Evolutionary conservation across 257 asterid genomes (phyloP).

Genomic region (Solanum appendiculatum): DNA sequence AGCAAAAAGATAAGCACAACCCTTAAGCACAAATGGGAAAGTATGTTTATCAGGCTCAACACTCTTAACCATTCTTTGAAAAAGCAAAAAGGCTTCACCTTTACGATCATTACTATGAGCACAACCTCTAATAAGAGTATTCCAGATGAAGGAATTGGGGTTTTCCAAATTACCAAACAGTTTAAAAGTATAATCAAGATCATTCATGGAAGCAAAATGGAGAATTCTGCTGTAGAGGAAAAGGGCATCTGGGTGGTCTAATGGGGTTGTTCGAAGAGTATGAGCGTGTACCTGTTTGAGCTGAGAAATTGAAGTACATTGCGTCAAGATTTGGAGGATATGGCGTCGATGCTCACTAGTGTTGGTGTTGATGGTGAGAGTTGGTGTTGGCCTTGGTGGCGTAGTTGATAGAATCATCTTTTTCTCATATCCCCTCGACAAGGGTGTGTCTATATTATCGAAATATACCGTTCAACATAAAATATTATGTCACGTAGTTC

Average conservation of each 20-base stretch:
- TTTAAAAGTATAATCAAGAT: slow-evolving; percentile 31
- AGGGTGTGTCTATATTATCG: background rate
- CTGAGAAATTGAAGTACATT: slow-evolving; percentile 42
- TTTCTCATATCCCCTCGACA: background rate
- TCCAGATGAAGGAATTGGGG: slow-evolving; percentile 47
- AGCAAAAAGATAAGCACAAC: slow-evolving; percentile 57
- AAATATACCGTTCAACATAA: background rate
- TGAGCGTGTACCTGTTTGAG: slow-evolving; percentile 67
- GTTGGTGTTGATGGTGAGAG: slow-evolving; percentile 11
- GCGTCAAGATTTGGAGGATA: slow-evolving; percentile 29
- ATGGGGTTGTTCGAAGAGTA: slow-evolving; percentile 35
- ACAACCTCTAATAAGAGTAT: slow-evolving; percentile 55
- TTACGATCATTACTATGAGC: slow-evolving; percentile 46
- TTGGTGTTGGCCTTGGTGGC: slow-evolving; percentile 13
- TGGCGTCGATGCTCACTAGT: slow-evolving; percentile 25
- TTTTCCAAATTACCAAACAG: slow-evolving; percentile 31
- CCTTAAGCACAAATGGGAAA: slow-evolving; percentile 61
- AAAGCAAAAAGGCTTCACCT: slow-evolving; percentile 28
- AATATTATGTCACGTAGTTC: no score
- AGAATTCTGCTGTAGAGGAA: slow-evolving; percentile 39
- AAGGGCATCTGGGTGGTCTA: slow-evolving; percentile 22
- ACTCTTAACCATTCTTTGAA: slow-evolving; percentile 23
- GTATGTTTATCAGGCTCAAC: slow-evolving; percentile 69
- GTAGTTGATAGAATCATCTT: background rate
- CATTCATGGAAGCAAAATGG: slow-evolving; percentile 39